Conservation (phyloP, 495 filamentous ascomycete species). For the Cercophora samala region DNA sequence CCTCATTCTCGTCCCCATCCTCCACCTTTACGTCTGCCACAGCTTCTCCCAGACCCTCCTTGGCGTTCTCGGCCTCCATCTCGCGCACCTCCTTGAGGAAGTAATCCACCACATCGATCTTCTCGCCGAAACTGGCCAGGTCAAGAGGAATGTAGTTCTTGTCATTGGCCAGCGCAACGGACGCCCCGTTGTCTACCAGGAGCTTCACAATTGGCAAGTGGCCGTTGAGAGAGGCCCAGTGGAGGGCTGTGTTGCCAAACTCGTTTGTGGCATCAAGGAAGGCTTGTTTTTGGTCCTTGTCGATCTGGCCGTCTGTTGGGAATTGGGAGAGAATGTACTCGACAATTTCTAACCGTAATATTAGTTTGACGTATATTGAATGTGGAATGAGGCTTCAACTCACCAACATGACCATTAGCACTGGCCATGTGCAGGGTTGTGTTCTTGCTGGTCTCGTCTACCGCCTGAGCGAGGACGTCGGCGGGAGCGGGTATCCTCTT, state of each 20-base stretch:
- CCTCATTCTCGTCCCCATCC: conserved; percentile 13
- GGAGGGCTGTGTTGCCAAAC: conserved; percentile 82
- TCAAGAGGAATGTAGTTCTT: conserved; percentile 83
- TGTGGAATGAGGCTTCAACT: conserved; percentile 12
- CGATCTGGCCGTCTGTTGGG: conserved; percentile 25
- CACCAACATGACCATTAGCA: conserved; percentile 83
- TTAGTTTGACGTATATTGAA: not conserved
- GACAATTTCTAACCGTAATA: conserved; percentile 36
- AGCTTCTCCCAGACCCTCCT: conserved; percentile 32
- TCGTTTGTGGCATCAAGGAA: conserved; percentile 69
- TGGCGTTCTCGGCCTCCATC: conserved; percentile 51
- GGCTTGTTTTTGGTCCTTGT: conserved; percentile 34
- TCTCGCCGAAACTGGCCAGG: conserved; percentile 72
- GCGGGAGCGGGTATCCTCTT: conserved; percentile 49
- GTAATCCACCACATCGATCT: conserved; percentile 64
- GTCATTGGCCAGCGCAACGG: conserved; percentile 68
- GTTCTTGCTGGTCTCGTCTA: conserved; percentile 65
- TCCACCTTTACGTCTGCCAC: conserved; percentile 30
- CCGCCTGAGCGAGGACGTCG: conserved; percentile 60
- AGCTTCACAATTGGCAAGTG: conserved; percentile 75
- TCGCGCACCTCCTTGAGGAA: conserved; percentile 55
- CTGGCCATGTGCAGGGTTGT: conserved; percentile 85
- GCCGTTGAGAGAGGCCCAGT: conserved; percentile 89
- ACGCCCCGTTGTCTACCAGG: conserved; percentile 61
- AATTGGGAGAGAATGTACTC: conserved; percentile 41